Evolutionary conservation across 2,329 filamentous ascomycete species (phyloP), one percentile per base, ranked within the genome.

Genomic region (Diaporthe helianthi): DNA sequence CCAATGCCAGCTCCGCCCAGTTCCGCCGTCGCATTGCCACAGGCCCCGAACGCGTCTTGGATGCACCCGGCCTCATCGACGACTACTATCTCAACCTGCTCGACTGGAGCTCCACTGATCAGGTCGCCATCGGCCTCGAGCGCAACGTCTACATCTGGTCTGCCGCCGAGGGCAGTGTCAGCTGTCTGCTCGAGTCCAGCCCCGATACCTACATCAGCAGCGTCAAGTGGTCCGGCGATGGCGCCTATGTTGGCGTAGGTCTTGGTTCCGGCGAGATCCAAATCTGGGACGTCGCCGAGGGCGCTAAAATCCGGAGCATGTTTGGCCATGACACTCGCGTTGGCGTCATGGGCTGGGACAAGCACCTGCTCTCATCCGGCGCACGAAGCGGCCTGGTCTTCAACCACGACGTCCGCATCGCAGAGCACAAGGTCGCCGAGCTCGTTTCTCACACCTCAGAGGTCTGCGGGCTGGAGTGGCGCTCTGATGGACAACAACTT

Each of bases 81-180:
- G 96, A 99, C 83, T 99, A 98, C 87, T 99, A 99, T 81, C 92
- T 99, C 76, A 99, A 99, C 85, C 87, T 99, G 47, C 89, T 99
- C 31, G 96, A 99, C 84, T 99, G 96, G 96, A 97, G 94, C 78
- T 96, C 94, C 8, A 91, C 92, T 71, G 99, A 99, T 85, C 96
- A 99, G 81, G 95, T 99, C 67, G 96, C 96, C 60, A 98, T 99
- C 78, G 96, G 95, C 69, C 89, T 99, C 15, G 96, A 98, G 84
- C 94, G 95, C 74, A 97, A 92, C 75, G 96, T 99, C 75, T 99
- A 99, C 77, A 93, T 99, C 75, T 99, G 96, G 96, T 98, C 96
- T 44, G 96, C 96, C 17, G 96, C 98, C 74, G 92, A 93, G 77
- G 96, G 96, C 70, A 89, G 90, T 19, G 96, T 99, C 72, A 92